phyloP scores from a whole-genome alignment of 208 protist species.

The Trypanosomatidae sp. region DNA sequence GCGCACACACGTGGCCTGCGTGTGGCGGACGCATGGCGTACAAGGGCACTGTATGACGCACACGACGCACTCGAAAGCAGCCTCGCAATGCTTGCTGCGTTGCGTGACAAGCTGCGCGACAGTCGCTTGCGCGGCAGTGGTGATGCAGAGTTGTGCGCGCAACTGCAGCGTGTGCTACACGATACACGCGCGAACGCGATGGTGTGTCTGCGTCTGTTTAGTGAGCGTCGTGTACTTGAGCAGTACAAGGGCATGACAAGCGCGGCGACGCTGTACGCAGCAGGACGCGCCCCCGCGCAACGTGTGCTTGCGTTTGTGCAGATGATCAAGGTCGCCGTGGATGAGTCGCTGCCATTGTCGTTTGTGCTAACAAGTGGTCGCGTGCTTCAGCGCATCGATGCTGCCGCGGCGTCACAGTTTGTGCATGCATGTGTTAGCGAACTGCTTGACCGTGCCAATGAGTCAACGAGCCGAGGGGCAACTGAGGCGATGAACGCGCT shows the following conservation, averaged over 20 bases:
- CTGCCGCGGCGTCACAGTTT: conserved; percentile 5
- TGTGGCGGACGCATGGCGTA: no score
- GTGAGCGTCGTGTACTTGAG: conserved; percentile 7
- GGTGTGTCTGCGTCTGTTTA: conserved; percentile 62
- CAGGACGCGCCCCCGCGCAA: conserved; percentile 4
- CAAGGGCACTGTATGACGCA: no score
- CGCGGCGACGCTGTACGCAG: conserved; percentile 31
- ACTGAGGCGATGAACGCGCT: no score
- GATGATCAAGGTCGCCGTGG: conserved; percentile 10
- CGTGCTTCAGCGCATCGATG: conserved; percentile 9
- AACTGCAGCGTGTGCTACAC: no score
- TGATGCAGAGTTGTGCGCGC: no score
- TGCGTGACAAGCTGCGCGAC: no score
- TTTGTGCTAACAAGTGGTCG: conserved; percentile 13
- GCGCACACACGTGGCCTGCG: no score
- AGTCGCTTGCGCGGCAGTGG: no score
- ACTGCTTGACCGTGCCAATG: not conserved
- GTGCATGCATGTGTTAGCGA: not conserved
- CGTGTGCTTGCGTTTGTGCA: conserved; percentile 24
- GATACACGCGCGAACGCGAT: conserved; percentile 10
- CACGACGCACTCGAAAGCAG: no score
- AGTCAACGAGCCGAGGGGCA: no score
- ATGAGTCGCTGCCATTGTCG: conserved; percentile 12
- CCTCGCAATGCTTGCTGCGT: no score
- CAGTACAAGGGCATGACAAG: conserved; percentile 24